Evolutionary conservation across 2,329 filamentous ascomycete species (phyloP).

Genomic region (Elsinoe ampelina): DNA sequence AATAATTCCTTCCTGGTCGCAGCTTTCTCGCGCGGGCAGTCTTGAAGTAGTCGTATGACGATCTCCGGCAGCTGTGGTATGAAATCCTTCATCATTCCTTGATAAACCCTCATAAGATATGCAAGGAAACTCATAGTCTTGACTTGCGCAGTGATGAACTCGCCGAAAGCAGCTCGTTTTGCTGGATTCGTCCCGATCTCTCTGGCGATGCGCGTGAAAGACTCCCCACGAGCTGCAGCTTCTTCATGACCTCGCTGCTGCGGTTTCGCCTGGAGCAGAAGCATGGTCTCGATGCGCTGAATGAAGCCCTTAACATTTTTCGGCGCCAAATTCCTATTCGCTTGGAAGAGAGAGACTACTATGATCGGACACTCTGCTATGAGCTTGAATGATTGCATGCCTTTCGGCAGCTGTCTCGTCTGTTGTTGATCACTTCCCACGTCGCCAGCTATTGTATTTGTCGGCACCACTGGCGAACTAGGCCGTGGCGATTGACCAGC

Average conservation of each 20-base stretch:
- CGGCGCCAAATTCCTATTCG: slow-evolving; percentile 69
- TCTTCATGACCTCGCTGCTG: slow-evolving; percentile 88
- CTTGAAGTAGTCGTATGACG: slow-evolving; percentile 80
- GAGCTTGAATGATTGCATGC: slow-evolving; percentile 98
- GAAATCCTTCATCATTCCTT: slow-evolving; percentile 80
- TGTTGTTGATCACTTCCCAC: slow-evolving; percentile 76
- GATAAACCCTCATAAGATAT: slow-evolving; percentile 81
- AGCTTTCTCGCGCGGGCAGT: slow-evolving; percentile 91
- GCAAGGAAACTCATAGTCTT: slow-evolving; percentile 99
- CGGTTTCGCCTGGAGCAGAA: slow-evolving; percentile 81
- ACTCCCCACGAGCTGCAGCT: slow-evolving; percentile 65
- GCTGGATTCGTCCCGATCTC: slow-evolving; percentile 55
- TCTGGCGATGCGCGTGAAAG: slow-evolving; percentile 87
- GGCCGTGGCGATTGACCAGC: slow-evolving; percentile 78
- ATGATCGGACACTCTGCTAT: slow-evolving; percentile 97
- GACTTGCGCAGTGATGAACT: slow-evolving; percentile 95
- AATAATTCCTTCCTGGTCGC: slow-evolving; percentile 87
- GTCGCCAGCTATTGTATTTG: slow-evolving; percentile 50
- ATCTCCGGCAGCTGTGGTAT: slow-evolving; percentile 76
- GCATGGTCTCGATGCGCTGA: slow-evolving; percentile 81
- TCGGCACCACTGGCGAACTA: slow-evolving; percentile 76
- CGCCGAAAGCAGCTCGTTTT: slow-evolving; percentile 87
- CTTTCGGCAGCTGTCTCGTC: slow-evolving; percentile 70
- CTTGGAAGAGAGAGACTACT: slow-evolving; percentile 95
- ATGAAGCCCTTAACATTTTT: slow-evolving; percentile 88